These are phyloP conservation scores for Rhizophora apiculata DNA, from an alignment of 345 rosid genomes.

Conservation along the genomic window DNA sequence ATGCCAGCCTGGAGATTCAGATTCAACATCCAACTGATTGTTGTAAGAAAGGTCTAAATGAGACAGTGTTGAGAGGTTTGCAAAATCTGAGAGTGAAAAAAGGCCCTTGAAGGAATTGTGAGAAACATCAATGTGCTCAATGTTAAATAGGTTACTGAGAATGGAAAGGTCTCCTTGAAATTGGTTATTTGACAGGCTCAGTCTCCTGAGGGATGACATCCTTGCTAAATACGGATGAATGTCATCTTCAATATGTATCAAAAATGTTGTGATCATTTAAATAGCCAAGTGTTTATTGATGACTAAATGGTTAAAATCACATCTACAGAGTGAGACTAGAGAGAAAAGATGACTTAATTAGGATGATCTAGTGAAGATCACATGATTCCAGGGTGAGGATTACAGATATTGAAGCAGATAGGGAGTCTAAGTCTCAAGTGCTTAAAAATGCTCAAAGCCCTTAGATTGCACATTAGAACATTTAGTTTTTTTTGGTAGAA, in stretches of 20 bases:
- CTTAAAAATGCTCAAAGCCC: too few relatives aligned
- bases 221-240: conserved; percentile 14
- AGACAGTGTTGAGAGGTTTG: conserved; percentile 15
- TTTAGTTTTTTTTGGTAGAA: too few relatives aligned
- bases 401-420: too few relatives aligned
- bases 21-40: conserved; percentile 14
- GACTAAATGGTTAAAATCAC: too few relatives aligned
- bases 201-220: conserved; percentile 9
- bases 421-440: too few relatives aligned
- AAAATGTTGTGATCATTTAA: too few relatives aligned
- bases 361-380: too few relatives aligned
- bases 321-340: too few relatives aligned
- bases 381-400: too few relatives aligned
- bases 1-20: conserved; percentile 20
- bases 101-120: conserved; percentile 11
- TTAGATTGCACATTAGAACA: too few relatives aligned
- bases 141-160: conserved; percentile 15
- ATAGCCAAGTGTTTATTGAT: too few relatives aligned
- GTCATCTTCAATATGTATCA: conserved; percentile 8
- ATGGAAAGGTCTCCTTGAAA: conserved; percentile 14
- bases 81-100: conserved; percentile 13
- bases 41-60: conserved; percentile 22
- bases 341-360: too few relatives aligned
- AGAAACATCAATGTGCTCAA: conserved; percentile 12
- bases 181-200: conserved; percentile 10